Evolutionary conservation across 768 basidiomycete species (phyloP).

Genomic region (Cubamyces sp.): DNA sequence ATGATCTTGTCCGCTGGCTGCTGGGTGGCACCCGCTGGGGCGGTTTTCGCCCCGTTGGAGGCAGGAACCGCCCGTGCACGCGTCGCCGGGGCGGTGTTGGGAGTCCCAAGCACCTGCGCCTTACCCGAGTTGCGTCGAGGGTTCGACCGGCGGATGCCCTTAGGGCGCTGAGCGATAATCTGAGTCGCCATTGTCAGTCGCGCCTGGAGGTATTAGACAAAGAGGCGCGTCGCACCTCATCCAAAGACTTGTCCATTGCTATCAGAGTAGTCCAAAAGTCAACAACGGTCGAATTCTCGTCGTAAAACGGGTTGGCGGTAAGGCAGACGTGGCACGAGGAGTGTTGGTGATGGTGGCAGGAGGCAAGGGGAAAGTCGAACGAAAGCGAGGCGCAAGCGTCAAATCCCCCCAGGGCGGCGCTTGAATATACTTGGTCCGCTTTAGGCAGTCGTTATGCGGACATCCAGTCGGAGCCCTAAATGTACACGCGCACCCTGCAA

Average conservation of each 20-base stretch:
- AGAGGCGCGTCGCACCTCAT: slow-evolving; percentile 58
- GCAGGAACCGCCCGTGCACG: slow-evolving; percentile 55
- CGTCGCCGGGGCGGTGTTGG: slow-evolving; percentile 49
- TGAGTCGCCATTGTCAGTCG: slow-evolving; percentile 37
- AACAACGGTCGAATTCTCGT: slow-evolving; percentile 5
- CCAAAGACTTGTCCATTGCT: slow-evolving; percentile 81
- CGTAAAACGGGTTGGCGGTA: slow-evolving; percentile 25
- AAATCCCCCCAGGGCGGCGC: slow-evolving; percentile 42
- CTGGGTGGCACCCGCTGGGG: slow-evolving; percentile 39
- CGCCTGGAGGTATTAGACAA: slow-evolving; percentile 28
- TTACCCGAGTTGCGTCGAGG: slow-evolving; percentile 52
- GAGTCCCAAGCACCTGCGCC: slow-evolving; percentile 61
- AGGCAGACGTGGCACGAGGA: slow-evolving; percentile 23
- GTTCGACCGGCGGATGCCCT: slow-evolving; percentile 45
- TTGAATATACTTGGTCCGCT: slow-evolving; percentile 38
- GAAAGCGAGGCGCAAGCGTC: slow-evolving; percentile 32
- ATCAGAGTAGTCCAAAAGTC: neutral
- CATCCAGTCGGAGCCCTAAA: slow-evolving; percentile 28
- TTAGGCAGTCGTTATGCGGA: slow-evolving; percentile 20
- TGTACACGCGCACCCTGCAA: slow-evolving; percentile 2
- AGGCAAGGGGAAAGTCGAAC: slow-evolving; percentile 36
- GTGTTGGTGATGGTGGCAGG: slow-evolving; percentile 36
- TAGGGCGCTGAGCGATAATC: slow-evolving; percentile 72
- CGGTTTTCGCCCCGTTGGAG: slow-evolving; percentile 42
- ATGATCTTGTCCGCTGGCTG: slow-evolving; percentile 86